phyloP scores from a whole-genome alignment of 2,329 filamentous ascomycete species.

The Rhinocladiella mackenziei region DNA sequence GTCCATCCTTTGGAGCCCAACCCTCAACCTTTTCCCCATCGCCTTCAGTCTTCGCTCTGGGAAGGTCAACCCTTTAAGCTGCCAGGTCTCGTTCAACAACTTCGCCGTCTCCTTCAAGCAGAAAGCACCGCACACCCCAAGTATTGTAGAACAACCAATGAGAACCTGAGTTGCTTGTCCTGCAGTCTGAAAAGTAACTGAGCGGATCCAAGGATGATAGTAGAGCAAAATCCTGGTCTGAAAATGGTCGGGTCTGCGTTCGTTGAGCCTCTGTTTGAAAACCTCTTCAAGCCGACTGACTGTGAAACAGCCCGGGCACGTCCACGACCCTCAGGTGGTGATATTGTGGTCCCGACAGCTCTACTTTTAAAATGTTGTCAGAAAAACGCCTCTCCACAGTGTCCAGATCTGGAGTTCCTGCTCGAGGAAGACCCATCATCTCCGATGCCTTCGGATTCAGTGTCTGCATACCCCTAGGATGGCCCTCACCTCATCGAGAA shows the following conservation, averaged over 20 bases:
- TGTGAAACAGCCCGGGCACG: conserved; percentile 42
- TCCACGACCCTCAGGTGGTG: conserved; percentile 43
- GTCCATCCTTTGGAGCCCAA: too few relatives aligned
- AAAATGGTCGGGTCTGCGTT: conserved; percentile 4
- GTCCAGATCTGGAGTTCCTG: conserved; percentile 1
- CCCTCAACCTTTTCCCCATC: too few relatives aligned
- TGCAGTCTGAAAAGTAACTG: too few relatives aligned
- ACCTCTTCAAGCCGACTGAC: conserved; percentile 1
- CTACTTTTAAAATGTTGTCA: conserved; percentile 42
- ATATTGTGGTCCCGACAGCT: conserved; percentile 40
- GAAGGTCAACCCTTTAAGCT: too few relatives aligned
- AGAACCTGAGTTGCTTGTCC: too few relatives aligned
- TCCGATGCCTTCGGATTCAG: conserved; percentile 3
- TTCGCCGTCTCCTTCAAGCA: too few relatives aligned
- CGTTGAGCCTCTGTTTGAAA: conserved; percentile 16
- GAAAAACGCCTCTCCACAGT: conserved; percentile 33
- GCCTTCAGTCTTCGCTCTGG: too few relatives aligned
- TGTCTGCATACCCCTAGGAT: neutral
- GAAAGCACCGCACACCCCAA: too few relatives aligned
- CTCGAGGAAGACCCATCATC: conserved; percentile 6
- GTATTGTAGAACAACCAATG: too few relatives aligned
- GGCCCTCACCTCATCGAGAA: conserved; percentile 9
- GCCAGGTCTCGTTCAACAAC: too few relatives aligned
- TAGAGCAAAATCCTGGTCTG: too few relatives aligned
- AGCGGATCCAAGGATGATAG: too few relatives aligned